Evolutionary conservation across 1,284 basidiomycete genomes (phyloP).

Genomic region (Wallemia hederae): DNA sequence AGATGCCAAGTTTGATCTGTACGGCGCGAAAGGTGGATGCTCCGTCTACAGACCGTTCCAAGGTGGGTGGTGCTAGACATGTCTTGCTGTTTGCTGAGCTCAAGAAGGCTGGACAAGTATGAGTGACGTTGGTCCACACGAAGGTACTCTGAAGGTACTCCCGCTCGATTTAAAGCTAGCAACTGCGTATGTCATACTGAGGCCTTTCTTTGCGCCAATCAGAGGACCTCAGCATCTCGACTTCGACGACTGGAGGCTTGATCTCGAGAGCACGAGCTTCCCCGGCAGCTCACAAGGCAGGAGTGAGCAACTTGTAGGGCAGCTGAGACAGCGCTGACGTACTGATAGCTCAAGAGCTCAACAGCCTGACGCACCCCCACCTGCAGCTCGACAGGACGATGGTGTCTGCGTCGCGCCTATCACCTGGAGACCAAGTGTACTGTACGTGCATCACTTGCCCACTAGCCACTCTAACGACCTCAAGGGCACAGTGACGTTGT

Average conservation of each 20-base stretch:
- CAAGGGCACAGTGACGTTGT: constrained; percentile 34
- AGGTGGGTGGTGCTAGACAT: too few relatives aligned
- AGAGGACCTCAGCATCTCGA: constrained; percentile 17
- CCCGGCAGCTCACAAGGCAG: constrained; percentile 20
- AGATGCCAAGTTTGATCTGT: too few relatives aligned
- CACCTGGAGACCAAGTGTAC: constrained; percentile 45
- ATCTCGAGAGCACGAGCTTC: constrained; percentile 30
- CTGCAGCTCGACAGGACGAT: constrained; percentile 32
- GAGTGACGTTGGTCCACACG: constrained; percentile 25
- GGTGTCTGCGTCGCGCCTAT: constrained; percentile 39
- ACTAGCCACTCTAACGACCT: too few relatives aligned
- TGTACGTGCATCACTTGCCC: too few relatives aligned
- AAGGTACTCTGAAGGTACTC: constrained; percentile 49
- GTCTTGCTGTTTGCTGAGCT: not conserved
- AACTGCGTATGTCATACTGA: constrained; percentile 41
- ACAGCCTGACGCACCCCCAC: constrained; percentile 37
- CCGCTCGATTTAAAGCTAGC: constrained; percentile 39
- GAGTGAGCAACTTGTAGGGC: too few relatives aligned
- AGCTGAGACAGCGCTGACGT: too few relatives aligned
- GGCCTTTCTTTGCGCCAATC: constrained; percentile 36
- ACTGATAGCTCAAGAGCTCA: constrained; percentile 39
- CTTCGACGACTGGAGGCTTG: constrained; percentile 31
- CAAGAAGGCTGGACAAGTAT: constrained; percentile 30
- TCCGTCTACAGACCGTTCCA: constrained; percentile 49
- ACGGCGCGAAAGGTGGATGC: constrained; percentile 30